phyloP scores from a whole-genome alignment of 75 land plant species.

The Sequoia sempervirens region DNA sequence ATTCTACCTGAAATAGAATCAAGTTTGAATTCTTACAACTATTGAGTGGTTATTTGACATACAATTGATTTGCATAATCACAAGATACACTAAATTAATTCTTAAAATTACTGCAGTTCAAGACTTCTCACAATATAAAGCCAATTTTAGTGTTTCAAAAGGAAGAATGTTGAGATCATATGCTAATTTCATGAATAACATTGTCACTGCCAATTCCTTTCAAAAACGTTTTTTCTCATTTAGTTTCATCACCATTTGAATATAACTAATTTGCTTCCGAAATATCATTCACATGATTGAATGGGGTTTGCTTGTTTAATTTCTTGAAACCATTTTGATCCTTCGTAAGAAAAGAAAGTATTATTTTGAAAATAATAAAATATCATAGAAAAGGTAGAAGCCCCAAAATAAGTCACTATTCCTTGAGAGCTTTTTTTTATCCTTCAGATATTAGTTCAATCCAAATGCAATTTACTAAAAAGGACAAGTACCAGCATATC shows the following conservation, averaged over 20 bases:
- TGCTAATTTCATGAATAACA: background rate
- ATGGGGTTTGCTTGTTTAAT: background rate
- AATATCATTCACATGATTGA: background rate
- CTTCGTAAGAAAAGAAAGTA: background rate
- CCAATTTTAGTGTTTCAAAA: background rate
- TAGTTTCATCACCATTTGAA: background rate
- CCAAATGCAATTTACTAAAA: background rate
- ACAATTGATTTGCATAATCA: background rate
- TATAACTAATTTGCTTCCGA: background rate
- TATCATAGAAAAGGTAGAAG: background rate
- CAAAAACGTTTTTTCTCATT: background rate
- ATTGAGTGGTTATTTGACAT: background rate
- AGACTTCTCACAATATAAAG: background rate
- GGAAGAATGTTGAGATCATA: background rate
- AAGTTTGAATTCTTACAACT: background rate
- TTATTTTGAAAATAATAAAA: background rate
- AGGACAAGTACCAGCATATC: conserved; percentile 39
- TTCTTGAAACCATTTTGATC: background rate
- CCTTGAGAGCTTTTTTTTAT: background rate
- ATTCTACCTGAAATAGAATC: conserved; percentile 33
- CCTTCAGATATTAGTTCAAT: background rate
- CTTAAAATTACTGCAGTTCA: background rate
- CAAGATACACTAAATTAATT: background rate
- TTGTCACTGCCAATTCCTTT: background rate
- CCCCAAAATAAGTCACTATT: background rate